These are phyloP conservation scores for Vanderwaltozyma polyspora DNA, from an alignment of 805 yeast species.

Conservation along the genomic window DNA sequence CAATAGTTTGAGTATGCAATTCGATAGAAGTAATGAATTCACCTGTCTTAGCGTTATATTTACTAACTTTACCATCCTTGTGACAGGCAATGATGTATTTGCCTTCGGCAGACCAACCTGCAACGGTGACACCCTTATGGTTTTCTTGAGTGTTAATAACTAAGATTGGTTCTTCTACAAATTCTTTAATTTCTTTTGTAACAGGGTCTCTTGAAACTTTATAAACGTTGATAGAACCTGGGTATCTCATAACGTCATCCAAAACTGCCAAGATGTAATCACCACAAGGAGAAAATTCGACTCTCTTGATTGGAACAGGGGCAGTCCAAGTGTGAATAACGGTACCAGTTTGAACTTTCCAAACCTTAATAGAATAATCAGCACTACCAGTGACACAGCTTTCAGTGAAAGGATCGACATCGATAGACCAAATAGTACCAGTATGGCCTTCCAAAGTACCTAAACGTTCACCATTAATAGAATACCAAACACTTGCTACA, in stretches of 20 bases:
- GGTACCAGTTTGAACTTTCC: slow-evolving; percentile 75
- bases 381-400: slow-evolving; percentile 83
- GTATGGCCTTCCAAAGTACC: slow-evolving; percentile 85
- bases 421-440: slow-evolving; percentile 94
- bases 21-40: slow-evolving; percentile 42
- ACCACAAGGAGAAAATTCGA: slow-evolving; percentile 71
- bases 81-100: slow-evolving; percentile 75
- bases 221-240: slow-evolving; percentile 64
- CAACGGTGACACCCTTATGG: slow-evolving; percentile 60
- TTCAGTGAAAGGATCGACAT: slow-evolving; percentile 60
- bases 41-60: slow-evolving; percentile 60
- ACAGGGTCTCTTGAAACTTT: slow-evolving; percentile 39
- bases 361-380: slow-evolving; percentile 72
- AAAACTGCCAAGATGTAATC: slow-evolving; percentile 61
- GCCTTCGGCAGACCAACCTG: slow-evolving; percentile 76
- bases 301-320: slow-evolving; percentile 83
- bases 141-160: slow-evolving; percentile 50
- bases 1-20: slow-evolving; percentile 68
- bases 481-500: slow-evolving; percentile 84
- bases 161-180: slow-evolving; percentile 43
- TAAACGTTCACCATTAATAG: slow-evolving; percentile 90
- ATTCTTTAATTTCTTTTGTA: slow-evolving; percentile 24
- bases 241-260: slow-evolving; percentile 85
- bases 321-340: slow-evolving; percentile 61
- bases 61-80: slow-evolving; percentile 74